phyloP scores from a whole-genome alignment of 2,329 filamentous ascomycete genomes.

The Pestalotiopsis sp. region DNA sequence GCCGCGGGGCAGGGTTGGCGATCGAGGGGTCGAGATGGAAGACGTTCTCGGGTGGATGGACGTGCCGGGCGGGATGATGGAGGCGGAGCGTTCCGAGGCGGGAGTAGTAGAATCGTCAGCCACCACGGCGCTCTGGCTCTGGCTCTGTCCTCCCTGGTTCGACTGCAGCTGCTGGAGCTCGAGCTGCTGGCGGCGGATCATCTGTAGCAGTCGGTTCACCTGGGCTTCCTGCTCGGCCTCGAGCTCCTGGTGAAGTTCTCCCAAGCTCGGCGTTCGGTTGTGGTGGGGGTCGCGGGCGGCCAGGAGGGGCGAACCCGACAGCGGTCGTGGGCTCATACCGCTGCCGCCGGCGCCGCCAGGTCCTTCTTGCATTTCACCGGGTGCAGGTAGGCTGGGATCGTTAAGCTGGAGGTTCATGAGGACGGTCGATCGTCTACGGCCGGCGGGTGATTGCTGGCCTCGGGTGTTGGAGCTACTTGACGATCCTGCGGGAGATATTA shows the following conservation, averaged over 20 bases:
- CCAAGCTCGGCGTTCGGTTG: constrained; percentile 70
- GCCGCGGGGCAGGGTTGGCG: constrained; percentile 53
- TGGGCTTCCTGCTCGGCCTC: constrained; percentile 81
- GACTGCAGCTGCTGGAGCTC: constrained; percentile 66
- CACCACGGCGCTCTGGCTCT: constrained; percentile 43
- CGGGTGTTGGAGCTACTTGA: constrained; percentile 56
- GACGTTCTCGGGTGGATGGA: constrained; percentile 35
- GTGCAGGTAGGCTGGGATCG: constrained; percentile 67
- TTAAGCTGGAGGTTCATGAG: constrained; percentile 76
- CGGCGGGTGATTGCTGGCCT: constrained; percentile 47
- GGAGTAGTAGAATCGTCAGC: constrained; percentile 55
- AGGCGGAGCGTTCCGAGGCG: constrained; percentile 45
- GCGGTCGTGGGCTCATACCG: constrained; percentile 39
- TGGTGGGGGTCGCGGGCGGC: constrained; percentile 59
- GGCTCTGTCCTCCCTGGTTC: constrained; percentile 34
- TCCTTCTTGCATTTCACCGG: constrained; percentile 68
- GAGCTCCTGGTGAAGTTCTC: constrained; percentile 77
- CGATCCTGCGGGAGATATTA: constrained; percentile 38
- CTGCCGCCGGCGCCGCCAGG: constrained; percentile 31
- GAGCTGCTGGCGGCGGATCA: constrained; percentile 77
- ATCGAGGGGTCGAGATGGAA: constrained; percentile 52
- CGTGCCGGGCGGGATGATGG: constrained; percentile 37
- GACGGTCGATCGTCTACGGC: constrained; percentile 68
- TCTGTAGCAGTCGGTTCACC: constrained; percentile 76
- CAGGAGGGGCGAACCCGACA: constrained; percentile 50